Conservation (phyloP, 108 stramenopile species). For the Epithemia pelagica region DNA sequence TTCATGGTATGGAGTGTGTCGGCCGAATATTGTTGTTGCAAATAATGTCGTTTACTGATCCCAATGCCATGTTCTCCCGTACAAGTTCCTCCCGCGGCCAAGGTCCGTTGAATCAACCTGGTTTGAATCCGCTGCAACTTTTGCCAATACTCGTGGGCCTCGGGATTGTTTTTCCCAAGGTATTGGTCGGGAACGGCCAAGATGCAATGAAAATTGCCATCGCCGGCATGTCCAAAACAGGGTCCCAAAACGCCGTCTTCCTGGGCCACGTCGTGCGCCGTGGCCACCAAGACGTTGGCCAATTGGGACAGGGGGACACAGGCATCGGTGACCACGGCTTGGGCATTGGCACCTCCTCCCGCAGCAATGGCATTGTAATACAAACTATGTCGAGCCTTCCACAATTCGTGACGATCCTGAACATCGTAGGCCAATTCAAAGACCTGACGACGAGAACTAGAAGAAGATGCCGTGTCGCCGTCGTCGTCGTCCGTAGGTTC, state of each 20-base stretch:
- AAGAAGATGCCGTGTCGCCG: too few relatives aligned
- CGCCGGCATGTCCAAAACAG: constrained; percentile 94
- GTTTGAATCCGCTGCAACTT: constrained; percentile 59
- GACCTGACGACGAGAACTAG: constrained; percentile 24
- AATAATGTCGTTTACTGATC: constrained; percentile 82
- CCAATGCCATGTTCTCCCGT: constrained; percentile 98
- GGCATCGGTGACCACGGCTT: constrained; percentile 78
- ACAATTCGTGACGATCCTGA: constrained; percentile 59
- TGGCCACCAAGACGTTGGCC: constrained; percentile 69
- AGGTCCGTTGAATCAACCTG: constrained; percentile 49
- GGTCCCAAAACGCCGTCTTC: constrained; percentile 72
- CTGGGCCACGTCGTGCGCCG: constrained; percentile 49
- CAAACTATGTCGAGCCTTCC: constrained; percentile 80
- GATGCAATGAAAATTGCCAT: constrained; percentile 96
- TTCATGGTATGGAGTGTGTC: constrained; percentile 85
- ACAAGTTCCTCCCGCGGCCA: constrained; percentile 88
- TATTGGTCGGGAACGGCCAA: constrained; percentile 51
- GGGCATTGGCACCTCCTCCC: constrained; percentile 43
- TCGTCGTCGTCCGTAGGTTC: background rate
- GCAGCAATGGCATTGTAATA: constrained; percentile 73
- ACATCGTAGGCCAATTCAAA: constrained; percentile 52
- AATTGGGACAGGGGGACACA: constrained; percentile 91
- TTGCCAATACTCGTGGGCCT: constrained; percentile 58
- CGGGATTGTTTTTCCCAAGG: constrained; percentile 3
- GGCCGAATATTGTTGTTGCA: constrained; percentile 69